Evolutionary conservation across 2,329 filamentous ascomycete genomes (phyloP).

Genomic region (Tolypocladium ophioglossoides): DNA sequence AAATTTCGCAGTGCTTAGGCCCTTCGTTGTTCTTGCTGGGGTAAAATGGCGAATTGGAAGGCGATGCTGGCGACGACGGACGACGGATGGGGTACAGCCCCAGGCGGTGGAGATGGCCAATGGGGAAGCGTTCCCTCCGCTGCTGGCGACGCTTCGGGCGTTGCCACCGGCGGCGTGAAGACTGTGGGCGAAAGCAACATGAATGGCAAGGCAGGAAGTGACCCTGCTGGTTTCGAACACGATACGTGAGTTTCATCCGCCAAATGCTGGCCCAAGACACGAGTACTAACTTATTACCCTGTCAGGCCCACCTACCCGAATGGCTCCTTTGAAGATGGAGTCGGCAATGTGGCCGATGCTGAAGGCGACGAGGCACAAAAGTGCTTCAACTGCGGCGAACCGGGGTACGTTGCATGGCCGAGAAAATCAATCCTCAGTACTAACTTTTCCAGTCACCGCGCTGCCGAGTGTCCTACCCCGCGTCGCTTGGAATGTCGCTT

Average conservation of each 20-base stretch:
- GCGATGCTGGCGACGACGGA: background rate
- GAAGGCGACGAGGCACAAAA: slow-evolving; percentile 7
- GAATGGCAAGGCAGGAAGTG: background rate
- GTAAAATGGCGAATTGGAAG: slow-evolving; percentile 2
- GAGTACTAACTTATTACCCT: background rate
- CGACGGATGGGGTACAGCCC: slow-evolving; percentile 1
- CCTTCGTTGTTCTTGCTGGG: background rate
- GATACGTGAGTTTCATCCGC: background rate
- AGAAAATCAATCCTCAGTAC: background rate
- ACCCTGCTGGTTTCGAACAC: background rate
- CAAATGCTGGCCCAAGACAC: background rate
- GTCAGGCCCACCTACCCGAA: background rate
- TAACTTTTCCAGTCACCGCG: slow-evolving; percentile 15
- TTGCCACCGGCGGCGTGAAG: background rate
- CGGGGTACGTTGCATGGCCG: slow-evolving; percentile 15
- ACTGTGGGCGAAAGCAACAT: background rate
- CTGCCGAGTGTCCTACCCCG: slow-evolving; percentile 24
- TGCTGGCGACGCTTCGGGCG: background rate
- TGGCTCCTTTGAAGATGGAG: background rate
- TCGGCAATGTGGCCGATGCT: background rate
- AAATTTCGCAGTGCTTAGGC: background rate
- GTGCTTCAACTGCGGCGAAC: slow-evolving; percentile 26
- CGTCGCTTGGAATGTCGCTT: slow-evolving; percentile 26
- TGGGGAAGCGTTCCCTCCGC: background rate
- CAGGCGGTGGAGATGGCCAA: background rate